Evolutionary conservation across 2,329 filamentous ascomycete species (phyloP).

Genomic region (Calonectria pauciramosa): DNA sequence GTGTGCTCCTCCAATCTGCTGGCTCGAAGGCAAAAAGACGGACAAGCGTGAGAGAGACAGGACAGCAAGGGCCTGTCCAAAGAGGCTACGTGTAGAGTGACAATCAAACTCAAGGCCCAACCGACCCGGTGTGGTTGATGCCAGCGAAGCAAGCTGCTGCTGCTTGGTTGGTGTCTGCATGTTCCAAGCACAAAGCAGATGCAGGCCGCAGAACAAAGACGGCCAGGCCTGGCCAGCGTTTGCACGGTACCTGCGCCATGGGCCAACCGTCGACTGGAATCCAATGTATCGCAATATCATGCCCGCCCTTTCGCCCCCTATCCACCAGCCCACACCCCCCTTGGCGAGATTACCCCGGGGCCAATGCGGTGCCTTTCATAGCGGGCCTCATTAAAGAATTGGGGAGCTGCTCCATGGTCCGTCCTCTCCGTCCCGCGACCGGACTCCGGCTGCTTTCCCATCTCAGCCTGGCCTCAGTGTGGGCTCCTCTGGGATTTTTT

Average conservation of each 20-base stretch:
- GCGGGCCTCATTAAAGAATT: constrained; percentile 46
- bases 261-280: background rate
- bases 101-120: constrained; percentile 15
- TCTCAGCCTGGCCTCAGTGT: constrained; percentile 17
- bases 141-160: constrained; percentile 37
- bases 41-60: background rate
- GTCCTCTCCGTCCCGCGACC: constrained; percentile 10
- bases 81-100: constrained; percentile 22
- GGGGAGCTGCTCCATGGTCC: constrained; percentile 14
- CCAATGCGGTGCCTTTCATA: constrained; percentile 41
- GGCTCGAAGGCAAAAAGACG: background rate
- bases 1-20: constrained; percentile 14
- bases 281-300: constrained; percentile 23
- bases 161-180: constrained; percentile 18
- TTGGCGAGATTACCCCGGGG: constrained; percentile 46
- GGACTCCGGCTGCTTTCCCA: constrained; percentile 15
- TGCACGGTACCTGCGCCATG: background rate
- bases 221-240: background rate
- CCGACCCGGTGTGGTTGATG: constrained; percentile 26
- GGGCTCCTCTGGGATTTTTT: background rate
- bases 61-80: constrained; percentile 5
- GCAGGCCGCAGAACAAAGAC: background rate
- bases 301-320: constrained; percentile 6
- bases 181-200: constrained; percentile 13
- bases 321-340: constrained; percentile 28